A percentile compares a stretch with the other conserved stretches of the same genome.
Evolutionary conservation across 1,284 basidiomycete species (phyloP).

Genomic region (Amylostereum chailletii): DNA sequence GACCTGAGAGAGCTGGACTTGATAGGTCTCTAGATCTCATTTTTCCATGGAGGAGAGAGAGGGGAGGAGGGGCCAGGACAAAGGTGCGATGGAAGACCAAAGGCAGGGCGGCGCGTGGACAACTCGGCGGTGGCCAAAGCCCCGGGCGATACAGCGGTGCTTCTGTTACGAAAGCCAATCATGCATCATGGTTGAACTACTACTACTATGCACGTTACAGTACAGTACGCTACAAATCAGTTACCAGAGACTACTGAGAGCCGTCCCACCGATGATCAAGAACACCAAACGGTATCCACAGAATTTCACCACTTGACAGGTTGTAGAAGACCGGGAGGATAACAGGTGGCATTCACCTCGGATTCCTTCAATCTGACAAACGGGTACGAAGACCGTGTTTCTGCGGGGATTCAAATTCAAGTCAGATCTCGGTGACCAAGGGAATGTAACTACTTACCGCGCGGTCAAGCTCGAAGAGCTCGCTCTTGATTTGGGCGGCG

Average conservation of each 20-base stretch:
- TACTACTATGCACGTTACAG: no score
- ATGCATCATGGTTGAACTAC: no score
- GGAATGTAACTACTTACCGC: conserved; percentile 33
- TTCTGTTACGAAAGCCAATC: no score
- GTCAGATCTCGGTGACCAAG: not conserved
- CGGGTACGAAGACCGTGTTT: conserved; percentile 11
- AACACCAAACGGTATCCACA: no score
- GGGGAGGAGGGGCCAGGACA: not conserved
- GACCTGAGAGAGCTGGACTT: conserved; percentile 86
- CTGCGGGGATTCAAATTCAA: conserved; percentile 1
- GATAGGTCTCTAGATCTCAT: conserved; percentile 80
- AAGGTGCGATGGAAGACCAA: not conserved
- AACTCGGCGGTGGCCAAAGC: not conserved
- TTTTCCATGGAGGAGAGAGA: conserved; percentile 44
- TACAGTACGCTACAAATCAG: no score
- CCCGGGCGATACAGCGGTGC: no score
- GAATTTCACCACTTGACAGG: no score
- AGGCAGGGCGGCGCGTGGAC: not conserved
- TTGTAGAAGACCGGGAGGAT: no score
- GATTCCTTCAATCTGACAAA: no score
- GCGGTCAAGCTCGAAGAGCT: conserved; percentile 57
- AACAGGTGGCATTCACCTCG: no score
- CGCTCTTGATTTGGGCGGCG: conserved; percentile 42
- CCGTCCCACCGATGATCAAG: no score
- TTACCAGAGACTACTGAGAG: no score